Percentiles rank a stretch among this genome's conserved stretches.
Conservation (phyloP, 2,329 filamentous ascomycete species). For the Sporothrix pallida region DNA sequence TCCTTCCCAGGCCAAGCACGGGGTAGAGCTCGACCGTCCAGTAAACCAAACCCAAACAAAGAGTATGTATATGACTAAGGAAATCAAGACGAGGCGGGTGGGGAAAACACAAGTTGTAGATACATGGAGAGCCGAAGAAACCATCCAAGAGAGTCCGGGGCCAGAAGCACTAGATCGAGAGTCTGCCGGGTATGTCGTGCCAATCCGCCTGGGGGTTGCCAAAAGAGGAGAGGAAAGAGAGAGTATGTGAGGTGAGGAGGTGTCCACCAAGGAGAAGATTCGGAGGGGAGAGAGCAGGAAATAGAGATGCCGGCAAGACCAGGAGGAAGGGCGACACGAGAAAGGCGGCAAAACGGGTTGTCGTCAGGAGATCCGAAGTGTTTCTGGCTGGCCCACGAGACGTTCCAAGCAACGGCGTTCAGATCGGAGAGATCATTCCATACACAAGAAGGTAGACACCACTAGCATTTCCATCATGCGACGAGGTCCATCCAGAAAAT, state of each 20-base stretch:
- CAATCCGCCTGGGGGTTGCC: slow-evolving; percentile 27
- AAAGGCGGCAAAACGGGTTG: slow-evolving; percentile 15
- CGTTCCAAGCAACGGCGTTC: slow-evolving; percentile 29
- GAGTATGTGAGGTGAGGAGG: neutral
- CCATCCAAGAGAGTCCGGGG: slow-evolving; percentile 24
- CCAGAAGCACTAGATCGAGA: slow-evolving; percentile 26
- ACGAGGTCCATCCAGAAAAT: slow-evolving; percentile 12
- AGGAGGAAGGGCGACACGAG: slow-evolving; percentile 27
- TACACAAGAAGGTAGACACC: neutral
- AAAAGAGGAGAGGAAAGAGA: neutral
- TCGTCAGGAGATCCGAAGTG: neutral
- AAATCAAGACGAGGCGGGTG: neutral
- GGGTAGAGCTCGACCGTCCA: slow-evolving; percentile 25
- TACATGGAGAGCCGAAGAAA: slow-evolving; percentile 1
- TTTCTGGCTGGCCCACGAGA: slow-evolving; percentile 33
- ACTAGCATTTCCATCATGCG: neutral
- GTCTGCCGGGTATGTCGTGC: slow-evolving; percentile 5
- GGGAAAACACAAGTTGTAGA: slow-evolving; percentile 2
- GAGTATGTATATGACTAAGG: no score
- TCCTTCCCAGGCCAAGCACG: slow-evolving; percentile 21
- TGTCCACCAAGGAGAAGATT: neutral
- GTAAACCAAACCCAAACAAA: slow-evolving; percentile 23
- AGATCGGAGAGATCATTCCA: neutral
- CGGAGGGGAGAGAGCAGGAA: neutral
- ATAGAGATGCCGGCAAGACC: slow-evolving; percentile 1